Conservation (phyloP, 305 asterid genomes). For the Striga hermonthica region DNA sequence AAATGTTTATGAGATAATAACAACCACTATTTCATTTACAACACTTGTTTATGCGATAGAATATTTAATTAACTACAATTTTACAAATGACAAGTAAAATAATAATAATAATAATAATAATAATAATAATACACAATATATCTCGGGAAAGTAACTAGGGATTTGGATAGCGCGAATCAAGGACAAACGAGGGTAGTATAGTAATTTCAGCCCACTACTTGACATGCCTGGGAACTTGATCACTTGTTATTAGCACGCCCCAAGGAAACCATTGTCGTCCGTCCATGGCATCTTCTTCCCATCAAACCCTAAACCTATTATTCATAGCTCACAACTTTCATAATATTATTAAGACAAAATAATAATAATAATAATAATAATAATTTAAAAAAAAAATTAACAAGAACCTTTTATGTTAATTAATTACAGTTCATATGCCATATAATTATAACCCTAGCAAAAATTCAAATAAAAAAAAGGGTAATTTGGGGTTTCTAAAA, state of each 20-base stretch:
- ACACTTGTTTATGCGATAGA: too few relatives aligned
- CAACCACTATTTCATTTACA: too few relatives aligned
- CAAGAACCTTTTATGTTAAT: neutral
- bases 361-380: neutral
- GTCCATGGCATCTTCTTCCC: neutral
- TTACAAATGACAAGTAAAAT: too few relatives aligned
- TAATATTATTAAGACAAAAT: too few relatives aligned
- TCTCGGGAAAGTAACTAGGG: conserved; percentile 6
- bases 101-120: too few relatives aligned
- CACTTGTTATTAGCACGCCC: conserved; percentile 33
- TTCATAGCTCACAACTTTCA: neutral
- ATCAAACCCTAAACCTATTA: conserved; percentile 44
- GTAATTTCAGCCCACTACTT: conserved; percentile 32
- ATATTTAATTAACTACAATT: too few relatives aligned
- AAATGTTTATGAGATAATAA: too few relatives aligned
- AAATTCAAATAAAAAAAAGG: too few relatives aligned
- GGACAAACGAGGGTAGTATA: conserved; percentile 32
- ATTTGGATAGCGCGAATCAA: conserved; percentile 28
- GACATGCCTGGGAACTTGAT: conserved; percentile 59
- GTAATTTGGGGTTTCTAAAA: too few relatives aligned
- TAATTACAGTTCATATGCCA: too few relatives aligned
- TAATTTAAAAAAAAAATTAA: neutral
- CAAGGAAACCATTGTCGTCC: conserved; percentile 30
- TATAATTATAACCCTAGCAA: too few relatives aligned
- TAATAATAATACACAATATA: neutral